Conservation (phyloP, 2,329 filamentous ascomycete species). For the Myriosclerotinia scirpicola region DNA sequence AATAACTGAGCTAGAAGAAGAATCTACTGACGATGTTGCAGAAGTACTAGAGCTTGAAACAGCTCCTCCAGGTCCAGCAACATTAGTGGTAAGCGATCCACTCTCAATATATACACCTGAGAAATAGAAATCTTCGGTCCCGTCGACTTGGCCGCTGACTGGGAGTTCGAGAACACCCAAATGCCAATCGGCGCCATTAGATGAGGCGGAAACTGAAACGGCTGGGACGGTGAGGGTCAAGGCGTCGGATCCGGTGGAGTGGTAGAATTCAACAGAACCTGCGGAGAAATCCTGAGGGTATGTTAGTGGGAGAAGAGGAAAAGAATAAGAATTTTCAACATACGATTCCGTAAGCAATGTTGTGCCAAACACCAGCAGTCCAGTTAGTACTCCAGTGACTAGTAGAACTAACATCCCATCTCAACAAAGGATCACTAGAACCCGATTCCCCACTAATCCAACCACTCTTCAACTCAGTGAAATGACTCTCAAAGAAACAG, state of each 20-base stretch:
- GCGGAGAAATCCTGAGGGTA: constrained; percentile 55
- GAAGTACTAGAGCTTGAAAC: constrained; percentile 25
- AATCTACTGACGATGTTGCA: constrained; percentile 19
- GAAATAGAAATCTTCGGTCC: constrained; percentile 68
- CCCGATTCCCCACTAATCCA: constrained; percentile 53
- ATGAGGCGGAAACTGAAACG: constrained; percentile 59
- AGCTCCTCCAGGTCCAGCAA: constrained; percentile 42
- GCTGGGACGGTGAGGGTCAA: constrained; percentile 60
- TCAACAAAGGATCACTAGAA: constrained; percentile 54
- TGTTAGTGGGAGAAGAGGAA: neutral
- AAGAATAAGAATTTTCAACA: constrained; percentile 26
- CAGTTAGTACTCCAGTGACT: constrained; percentile 64
- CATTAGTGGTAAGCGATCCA: constrained; percentile 47
- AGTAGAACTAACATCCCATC: constrained; percentile 62
- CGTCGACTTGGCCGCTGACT: constrained; percentile 53
- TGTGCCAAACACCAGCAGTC: constrained; percentile 57
- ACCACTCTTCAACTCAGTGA: constrained; percentile 72
- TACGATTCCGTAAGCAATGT: constrained; percentile 69
- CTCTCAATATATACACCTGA: constrained; percentile 70
- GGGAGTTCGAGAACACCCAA: constrained; percentile 67
- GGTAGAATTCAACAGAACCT: constrained; percentile 65
- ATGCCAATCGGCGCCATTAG: constrained; percentile 72
- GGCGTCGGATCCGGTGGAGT: constrained; percentile 61
- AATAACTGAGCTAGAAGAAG: constrained; percentile 16
- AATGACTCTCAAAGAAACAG: constrained; percentile 65